Evolutionary conservation across 495 filamentous ascomycete genomes (phyloP), one percentile per base, ranked within the genome.

Genomic region (Xylaria longipes): DNA sequence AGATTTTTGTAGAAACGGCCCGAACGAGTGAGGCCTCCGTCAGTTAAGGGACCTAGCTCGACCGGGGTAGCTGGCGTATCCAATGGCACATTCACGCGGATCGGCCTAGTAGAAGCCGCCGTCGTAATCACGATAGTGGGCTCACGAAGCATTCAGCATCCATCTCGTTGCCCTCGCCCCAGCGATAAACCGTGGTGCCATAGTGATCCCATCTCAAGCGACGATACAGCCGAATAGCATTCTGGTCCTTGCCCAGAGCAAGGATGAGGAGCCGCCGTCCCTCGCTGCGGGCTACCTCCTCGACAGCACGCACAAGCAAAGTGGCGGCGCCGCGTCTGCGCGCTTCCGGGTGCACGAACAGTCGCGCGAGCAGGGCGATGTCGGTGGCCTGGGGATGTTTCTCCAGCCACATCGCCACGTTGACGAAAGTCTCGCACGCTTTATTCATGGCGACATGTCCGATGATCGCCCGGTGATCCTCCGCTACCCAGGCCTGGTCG

Each of bases 401-500:
- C 48, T 73, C 56, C 64, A 58, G 33, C 74, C 74, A 73, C 35
- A 65, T 50, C 45, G 67, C 56, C 29, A 73, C 73, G 15, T 68
- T 71, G n/a, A 57, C 56, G 37, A 65, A 65, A 12, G 27, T 41
- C 8, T 63, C 15, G 48, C 6, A 5, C 27, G 66, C 61, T 64
- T 56, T 29, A 2, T 68, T 33, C 31, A 75, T 50, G n/a, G 70
- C 61, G 45, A 75, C 61, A 17, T 75, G 71, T 3, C 73, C 73
- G 27, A 62, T 86, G 67, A 88, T 85, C 27, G 85, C 78, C 82
- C 97, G 94, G 73, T 91, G 93, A 17, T 97, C 85, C 25, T 96
- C 95, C 54, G 92, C 89, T 77, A 98, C 94, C 96, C 95, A 98
- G 84, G 97, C 93, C 76, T 93, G 91, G 78, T 92, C 87, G 77